Evolutionary conservation across 1,284 basidiomycete genomes (phyloP).

Genomic region (Cutaneotrichosporon mucoides): DNA sequence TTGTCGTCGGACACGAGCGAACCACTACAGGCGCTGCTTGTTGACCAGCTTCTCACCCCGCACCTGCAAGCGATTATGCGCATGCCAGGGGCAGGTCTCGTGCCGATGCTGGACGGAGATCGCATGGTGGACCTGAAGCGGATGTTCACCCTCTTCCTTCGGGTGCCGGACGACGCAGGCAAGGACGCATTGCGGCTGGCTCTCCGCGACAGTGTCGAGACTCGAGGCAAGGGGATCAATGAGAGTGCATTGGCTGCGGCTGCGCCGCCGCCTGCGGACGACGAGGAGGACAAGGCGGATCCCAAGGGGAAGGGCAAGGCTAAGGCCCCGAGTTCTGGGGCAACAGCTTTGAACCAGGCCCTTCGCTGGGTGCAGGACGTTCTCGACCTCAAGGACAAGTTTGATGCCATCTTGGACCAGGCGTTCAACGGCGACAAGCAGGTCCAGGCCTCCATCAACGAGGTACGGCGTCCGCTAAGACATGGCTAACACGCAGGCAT

Average conservation of each 20-base stretch:
- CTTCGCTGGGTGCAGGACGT: slow-evolving; percentile 94
- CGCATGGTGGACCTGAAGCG: slow-evolving; percentile 72
- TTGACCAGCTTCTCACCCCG: slow-evolving; percentile 69
- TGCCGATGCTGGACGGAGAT: slow-evolving; percentile 79
- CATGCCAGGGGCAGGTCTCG: slow-evolving; percentile 80
- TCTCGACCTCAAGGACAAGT: slow-evolving; percentile 84
- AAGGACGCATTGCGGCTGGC: slow-evolving; percentile 63
- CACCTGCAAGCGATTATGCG: slow-evolving; percentile 72
- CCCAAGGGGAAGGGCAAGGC: slow-evolving; percentile 61
- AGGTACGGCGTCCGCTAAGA: slow-evolving; percentile 42
- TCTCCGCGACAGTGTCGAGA: slow-evolving; percentile 69
- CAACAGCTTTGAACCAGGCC: slow-evolving; percentile 54
- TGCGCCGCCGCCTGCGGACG: slow-evolving; percentile 11
- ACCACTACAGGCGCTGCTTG: slow-evolving; percentile 70
- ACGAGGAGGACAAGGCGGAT: slow-evolving; percentile 42
- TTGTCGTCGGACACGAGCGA: slow-evolving; percentile 69
- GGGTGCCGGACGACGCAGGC: slow-evolving; percentile 62
- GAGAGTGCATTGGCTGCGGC: slow-evolving; percentile 44
- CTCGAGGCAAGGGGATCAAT: slow-evolving; percentile 79
- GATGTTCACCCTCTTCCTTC: slow-evolving; percentile 71
- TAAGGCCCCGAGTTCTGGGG: slow-evolving; percentile 41
- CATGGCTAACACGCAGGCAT: slow-evolving; percentile 54
- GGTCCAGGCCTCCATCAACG: slow-evolving; percentile 79
- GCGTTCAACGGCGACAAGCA: slow-evolving; percentile 73
- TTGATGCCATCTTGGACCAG: slow-evolving; percentile 68